phyloP scores from a whole-genome alignment of 148 eudicot genomes.

The Simmondsia chinensis region DNA sequence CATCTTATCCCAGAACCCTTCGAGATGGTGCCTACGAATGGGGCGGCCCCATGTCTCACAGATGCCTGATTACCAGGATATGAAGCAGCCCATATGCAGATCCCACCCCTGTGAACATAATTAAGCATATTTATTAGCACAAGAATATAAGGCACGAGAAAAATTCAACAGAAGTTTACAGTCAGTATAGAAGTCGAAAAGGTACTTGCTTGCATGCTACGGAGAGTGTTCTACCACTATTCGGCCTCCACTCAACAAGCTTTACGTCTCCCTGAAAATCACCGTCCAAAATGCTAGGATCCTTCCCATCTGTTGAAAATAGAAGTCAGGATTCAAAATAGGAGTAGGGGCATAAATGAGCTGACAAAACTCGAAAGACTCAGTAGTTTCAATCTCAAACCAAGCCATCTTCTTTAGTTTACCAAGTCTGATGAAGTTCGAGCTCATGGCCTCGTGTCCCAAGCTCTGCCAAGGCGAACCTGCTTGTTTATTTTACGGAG shows the following conservation, averaged over 20 bases:
- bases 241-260: conserved; percentile 94
- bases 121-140: background rate
- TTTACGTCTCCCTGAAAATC: conserved; percentile 78
- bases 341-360: no score
- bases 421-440: no score
- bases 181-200: background rate
- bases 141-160: background rate
- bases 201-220: conserved; percentile 91
- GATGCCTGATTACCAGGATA: conserved; percentile 86
- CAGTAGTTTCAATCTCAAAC: no score
- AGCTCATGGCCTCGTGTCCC: no score
- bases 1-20: conserved; percentile 75
- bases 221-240: conserved; percentile 87
- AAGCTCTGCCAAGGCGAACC: no score
- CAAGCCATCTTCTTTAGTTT: no score
- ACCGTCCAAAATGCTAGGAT: conserved; percentile 59
- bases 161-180: conserved; percentile 5
- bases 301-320: conserved; percentile 52
- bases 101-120: conserved; percentile 65
- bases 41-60: conserved; percentile 77
- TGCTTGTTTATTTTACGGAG: no score
- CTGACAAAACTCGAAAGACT: no score
- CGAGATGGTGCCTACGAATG: conserved; percentile 59
- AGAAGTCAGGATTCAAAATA: conserved; percentile 6
- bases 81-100: conserved; percentile 95